Base-by-base conservation (phyloP, 2,329 filamentous ascomycete species). In the Ceratocystis albifundus region DNA sequence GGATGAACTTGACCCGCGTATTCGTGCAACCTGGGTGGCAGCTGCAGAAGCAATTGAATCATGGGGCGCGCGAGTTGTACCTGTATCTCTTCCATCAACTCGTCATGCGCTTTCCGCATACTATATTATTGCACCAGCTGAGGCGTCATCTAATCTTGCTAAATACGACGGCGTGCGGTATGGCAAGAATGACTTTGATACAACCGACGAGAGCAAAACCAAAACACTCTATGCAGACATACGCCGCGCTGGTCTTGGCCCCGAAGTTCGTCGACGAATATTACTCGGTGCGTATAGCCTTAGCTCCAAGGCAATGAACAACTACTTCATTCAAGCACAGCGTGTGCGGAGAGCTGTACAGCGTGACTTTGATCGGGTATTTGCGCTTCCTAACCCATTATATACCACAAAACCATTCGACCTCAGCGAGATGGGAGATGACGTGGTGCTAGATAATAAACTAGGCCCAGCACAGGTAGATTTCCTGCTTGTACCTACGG, bases 151-250 rank as follows among this genome's bases (percentile, higher is more conserved):
- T 17, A 99, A 99, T 72, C 83, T 99, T 1, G 90, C 94, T 67
- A 96, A 96, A 74, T 99, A 96, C 74, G 95, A 99, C 72, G 94
- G 94, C 22, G 85, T 97, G n/a, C 88, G 94, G 10, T 99, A 96
- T 75, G 94, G 94, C 1, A 80, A 79, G 22, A 81, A 85, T 36
- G 75, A 74, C 6, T 71, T 72, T 1, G 72, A 74, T 25, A 79
- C 77, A 59, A 77, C 80, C 82, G 55, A 17, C 36, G 77, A 76
- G 8, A 84, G 81, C 4, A 79, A 78, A 10, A 80, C 81, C 7
- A 80, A 82, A n/a, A 82, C 85, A 0, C 79, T 96, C 1, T 97
- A 94, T 74, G 85, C 91, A 0, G 79, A 81, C 50, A 90, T 89
- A 0, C 84, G 94, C 66, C 88, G 86, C 15, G 75, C 79, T 44